Percentiles rank a stretch among this genome's conserved stretches.
Conservation (phyloP, 495 filamentous ascomycete species). For the Aspergillus cristatus region DNA sequence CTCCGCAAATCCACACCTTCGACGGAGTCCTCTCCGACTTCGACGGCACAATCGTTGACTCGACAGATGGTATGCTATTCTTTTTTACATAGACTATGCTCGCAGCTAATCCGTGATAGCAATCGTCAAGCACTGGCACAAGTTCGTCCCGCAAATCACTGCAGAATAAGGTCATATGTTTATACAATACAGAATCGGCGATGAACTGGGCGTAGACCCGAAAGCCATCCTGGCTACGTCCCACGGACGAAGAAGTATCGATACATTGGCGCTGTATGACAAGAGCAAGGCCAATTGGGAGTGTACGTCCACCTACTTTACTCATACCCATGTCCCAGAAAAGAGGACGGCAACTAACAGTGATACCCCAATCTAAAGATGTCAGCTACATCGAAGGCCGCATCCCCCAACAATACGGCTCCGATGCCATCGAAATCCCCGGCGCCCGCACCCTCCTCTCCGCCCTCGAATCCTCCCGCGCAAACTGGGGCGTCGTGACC, state of each 20-base stretch:
- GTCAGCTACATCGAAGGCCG: constrained; percentile 67
- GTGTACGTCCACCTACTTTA: constrained; percentile 47
- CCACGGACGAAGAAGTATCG: constrained; percentile 80
- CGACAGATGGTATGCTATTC: constrained; percentile 29
- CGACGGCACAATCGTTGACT: constrained; percentile 54
- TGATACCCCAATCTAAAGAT: too few relatives aligned
- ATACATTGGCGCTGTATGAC: constrained; percentile 65
- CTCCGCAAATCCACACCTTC: constrained; percentile 52
- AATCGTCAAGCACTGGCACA: constrained; percentile 87
- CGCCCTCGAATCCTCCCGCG: constrained; percentile 44
- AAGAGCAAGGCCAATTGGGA: constrained; percentile 82
- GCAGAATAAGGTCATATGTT: too few relatives aligned
- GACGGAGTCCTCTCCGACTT: constrained; percentile 85
- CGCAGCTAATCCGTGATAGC: constrained; percentile 37
- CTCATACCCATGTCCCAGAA: not conserved
- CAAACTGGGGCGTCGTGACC: constrained; percentile 88
- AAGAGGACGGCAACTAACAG: too few relatives aligned
- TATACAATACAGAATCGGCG: constrained; percentile 52
- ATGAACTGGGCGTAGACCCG: constrained; percentile 74
- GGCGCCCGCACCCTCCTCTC: constrained; percentile 52
- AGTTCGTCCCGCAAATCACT: constrained; percentile 43
- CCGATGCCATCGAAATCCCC: constrained; percentile 74
- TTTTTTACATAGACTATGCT: not conserved
- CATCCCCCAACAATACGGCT: constrained; percentile 66
- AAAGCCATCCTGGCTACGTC: constrained; percentile 76